Evolutionary conservation across 202 grass and related monocot genomes (phyloP), one percentile per base, ranked within the genome.

Genomic region (Digitaria exilis): DNA sequence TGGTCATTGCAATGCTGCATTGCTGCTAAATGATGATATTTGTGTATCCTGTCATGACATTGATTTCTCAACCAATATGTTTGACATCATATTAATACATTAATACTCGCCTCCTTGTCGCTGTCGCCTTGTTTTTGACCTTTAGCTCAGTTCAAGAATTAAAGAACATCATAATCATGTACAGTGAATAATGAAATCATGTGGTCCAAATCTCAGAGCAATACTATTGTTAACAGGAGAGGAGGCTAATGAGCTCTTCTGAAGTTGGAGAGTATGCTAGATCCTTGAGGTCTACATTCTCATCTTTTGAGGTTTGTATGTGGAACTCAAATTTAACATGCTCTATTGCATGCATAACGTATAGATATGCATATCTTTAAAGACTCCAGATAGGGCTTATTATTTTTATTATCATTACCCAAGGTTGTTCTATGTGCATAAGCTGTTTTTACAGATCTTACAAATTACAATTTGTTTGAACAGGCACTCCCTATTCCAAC

Each of bases 201-300:
- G 34, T 60, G 16, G 57, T 29, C 4, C n/a, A 9, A 44, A 55
- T 73, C 32, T 51, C 22, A 75, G 43, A 68, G 28, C 60, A 50
- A 71, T 58, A 44, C 12, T 77, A 54, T 73, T 93, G 59, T 72
- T 91, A 57, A 42, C 80, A 95, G 90, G 90, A 95, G 87, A 59
- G 89, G 75, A 90, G 54, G 73, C 77, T 90, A 73, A 90, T 93
- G 90, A 87, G 57, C 11, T 79, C 90, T 75, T 86, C 76, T 41
- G 85, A 91, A 81, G 90, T 93, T 28, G 59, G 77, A 67, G 77
- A 84, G 24, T 95, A 92, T 69, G 69, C 89, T 72, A 95, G 81
- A 77, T 91, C 90, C 56, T 90, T 98, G 82, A 80, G 85, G 71
- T 93, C 96, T 74, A 93, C 92, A 32, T 87, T 98, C 73, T 98